A percentile compares a stretch with the other conserved stretches of the same genome.
phyloP scores from a whole-genome alignment of 345 rosid genomes.

The Hypericum perforatum region DNA sequence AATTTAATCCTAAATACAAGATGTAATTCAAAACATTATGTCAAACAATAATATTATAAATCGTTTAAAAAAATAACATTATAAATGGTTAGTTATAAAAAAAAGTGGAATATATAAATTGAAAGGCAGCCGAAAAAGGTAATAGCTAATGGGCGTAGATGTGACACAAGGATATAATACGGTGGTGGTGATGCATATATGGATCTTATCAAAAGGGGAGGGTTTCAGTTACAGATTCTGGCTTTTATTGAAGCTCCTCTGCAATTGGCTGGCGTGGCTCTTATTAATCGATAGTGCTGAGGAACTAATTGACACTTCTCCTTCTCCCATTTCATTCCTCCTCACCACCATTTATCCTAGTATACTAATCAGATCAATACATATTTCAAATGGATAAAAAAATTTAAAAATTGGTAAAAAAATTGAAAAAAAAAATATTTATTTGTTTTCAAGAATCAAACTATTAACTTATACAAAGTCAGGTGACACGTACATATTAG shows the following conservation, averaged over 20 bases:
- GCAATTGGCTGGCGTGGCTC: slow-evolving; percentile 21
- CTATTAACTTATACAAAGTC: no score
- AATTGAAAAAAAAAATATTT: no score
- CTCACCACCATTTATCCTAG: background rate
- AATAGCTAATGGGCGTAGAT: slow-evolving; percentile 8
- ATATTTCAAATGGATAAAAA: slow-evolving; percentile 2
- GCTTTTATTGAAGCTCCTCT: slow-evolving; percentile 19
- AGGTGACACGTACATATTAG: no score
- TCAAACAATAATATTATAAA: no score
- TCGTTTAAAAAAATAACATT: background rate
- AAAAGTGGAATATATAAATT: background rate
- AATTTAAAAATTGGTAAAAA: no score
- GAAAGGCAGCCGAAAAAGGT: slow-evolving; percentile 6
- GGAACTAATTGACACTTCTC: background rate
- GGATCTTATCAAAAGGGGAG: slow-evolving; percentile 22
- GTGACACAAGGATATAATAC: slow-evolving; percentile 24
- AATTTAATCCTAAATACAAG: slow-evolving; percentile 1
- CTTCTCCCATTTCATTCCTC: background rate
- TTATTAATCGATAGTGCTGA: slow-evolving; percentile 7
- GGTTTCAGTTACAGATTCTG: slow-evolving; percentile 28
- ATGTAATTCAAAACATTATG: background rate
- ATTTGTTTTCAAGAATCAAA: no score
- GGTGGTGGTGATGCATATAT: slow-evolving; percentile 26
- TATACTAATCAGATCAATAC: slow-evolving; percentile 1
- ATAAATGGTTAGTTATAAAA: background rate